Evolutionary conservation across 306 rosid species (phyloP).

Genomic region (Cucumis cinereus): DNA sequence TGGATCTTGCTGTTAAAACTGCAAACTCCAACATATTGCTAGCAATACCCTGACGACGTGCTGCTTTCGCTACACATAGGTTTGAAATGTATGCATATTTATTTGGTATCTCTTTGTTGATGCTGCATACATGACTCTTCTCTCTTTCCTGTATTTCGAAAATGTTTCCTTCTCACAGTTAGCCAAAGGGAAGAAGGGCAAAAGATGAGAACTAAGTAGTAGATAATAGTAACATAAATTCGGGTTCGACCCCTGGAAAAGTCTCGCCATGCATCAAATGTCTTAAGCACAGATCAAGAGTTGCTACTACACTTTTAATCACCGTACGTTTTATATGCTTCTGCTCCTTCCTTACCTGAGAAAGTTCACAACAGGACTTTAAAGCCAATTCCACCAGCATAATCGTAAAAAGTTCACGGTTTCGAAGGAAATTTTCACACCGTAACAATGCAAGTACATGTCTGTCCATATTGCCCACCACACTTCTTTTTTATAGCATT

Average conservation of each 20-base stretch:
- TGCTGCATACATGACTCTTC: conserved; percentile 44
- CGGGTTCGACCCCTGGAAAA: conserved; percentile 60
- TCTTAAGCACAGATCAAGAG: conserved; percentile 68
- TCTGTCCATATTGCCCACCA: conserved; percentile 31
- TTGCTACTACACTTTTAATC: conserved; percentile 73
- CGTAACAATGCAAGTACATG: conserved; percentile 56
- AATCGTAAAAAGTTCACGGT: background rate
- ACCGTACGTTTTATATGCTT: conserved; percentile 42
- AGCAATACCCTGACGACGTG: conserved; percentile 77
- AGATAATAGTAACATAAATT: background rate
- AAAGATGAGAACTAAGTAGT: background rate
- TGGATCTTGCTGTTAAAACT: conserved; percentile 42
- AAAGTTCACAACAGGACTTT: conserved; percentile 27
- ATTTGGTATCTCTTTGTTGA: conserved; percentile 32
- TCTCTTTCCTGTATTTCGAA: conserved; percentile 42
- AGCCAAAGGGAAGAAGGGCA: background rate
- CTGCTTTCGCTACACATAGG: conserved; percentile 59
- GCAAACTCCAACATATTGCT: conserved; percentile 79
- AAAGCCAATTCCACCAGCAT: background rate
- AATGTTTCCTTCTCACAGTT: background rate
- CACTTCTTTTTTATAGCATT: conserved; percentile 43
- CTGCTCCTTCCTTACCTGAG: conserved; percentile 66
- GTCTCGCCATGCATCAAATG: conserved; percentile 74
- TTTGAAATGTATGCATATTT: conserved; percentile 78
- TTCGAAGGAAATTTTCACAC: conserved; percentile 18